Percentiles rank a stretch among this genome's conserved stretches.
These are phyloP conservation scores for Vickermania spadyakhi DNA, from an alignment of 208 protist species.

Conservation along the genomic window DNA sequence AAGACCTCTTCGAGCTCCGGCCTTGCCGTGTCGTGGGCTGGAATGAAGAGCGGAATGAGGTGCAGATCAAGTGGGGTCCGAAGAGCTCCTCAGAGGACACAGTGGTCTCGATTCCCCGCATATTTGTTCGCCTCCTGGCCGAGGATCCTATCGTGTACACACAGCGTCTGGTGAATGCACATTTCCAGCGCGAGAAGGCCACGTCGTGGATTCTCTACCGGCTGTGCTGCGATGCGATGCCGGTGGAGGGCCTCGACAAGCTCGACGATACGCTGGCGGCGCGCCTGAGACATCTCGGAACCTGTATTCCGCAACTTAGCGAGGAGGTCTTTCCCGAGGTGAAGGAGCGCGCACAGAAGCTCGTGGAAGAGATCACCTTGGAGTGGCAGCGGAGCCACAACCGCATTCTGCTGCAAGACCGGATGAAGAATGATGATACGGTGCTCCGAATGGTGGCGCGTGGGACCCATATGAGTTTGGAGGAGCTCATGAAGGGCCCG, in stretches of 20 bases:
- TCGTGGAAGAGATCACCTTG: slow-evolving; percentile 78
- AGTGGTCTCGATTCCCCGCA: slow-evolving; percentile 47
- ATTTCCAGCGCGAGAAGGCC: slow-evolving; percentile 76
- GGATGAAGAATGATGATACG: slow-evolving; percentile 63
- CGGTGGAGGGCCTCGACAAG: slow-evolving; percentile 54
- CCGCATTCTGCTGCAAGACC: slow-evolving; percentile 83
- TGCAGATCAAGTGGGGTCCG: slow-evolving; percentile 65
- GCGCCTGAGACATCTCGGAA: slow-evolving; percentile 68
- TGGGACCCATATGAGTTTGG: slow-evolving; percentile 75
- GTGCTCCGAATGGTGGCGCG: slow-evolving; percentile 72
- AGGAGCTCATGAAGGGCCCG: slow-evolving; percentile 71
- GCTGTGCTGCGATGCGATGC: slow-evolving; percentile 90
- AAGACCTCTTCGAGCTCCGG: slow-evolving; percentile 35
- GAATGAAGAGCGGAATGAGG: slow-evolving; percentile 54
- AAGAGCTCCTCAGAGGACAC: background rate
- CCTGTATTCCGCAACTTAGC: slow-evolving; percentile 78
- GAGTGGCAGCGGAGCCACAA: slow-evolving; percentile 90
- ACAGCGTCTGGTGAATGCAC: slow-evolving; percentile 70
- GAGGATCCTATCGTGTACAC: slow-evolving; percentile 88
- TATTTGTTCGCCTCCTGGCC: slow-evolving; percentile 80
- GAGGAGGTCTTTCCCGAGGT: slow-evolving; percentile 64
- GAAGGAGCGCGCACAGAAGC: slow-evolving; percentile 44
- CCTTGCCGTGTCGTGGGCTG: slow-evolving; percentile 83
- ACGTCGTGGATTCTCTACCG: slow-evolving; percentile 88
- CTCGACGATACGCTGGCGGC: slow-evolving; percentile 48